These are phyloP conservation scores for Hypoxylon sp. DNA, from an alignment of 2,329 filamentous ascomycete genomes.

Conservation along the genomic window DNA sequence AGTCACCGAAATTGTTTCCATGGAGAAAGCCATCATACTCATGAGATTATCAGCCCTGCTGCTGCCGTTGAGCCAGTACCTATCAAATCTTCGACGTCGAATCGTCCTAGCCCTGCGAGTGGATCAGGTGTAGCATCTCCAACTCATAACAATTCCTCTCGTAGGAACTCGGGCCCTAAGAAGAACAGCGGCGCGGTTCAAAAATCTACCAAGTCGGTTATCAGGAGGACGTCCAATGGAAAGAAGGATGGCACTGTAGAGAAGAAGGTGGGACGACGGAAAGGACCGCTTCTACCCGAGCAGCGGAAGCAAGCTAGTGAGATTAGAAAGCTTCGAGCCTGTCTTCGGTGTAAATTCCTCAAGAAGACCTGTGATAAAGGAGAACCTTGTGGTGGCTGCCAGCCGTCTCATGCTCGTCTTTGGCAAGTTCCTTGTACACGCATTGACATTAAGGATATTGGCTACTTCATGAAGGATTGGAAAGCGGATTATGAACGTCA, in stretches of 20 bases:
- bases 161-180: constrained; percentile 78
- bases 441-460: constrained; percentile 98
- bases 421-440: constrained; percentile 99
- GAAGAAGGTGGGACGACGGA: constrained; percentile 93
- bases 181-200: constrained; percentile 78
- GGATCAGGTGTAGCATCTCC: constrained; percentile 73
- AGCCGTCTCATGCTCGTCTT: constrained; percentile 92
- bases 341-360: constrained; percentile 96
- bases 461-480: constrained; percentile 99
- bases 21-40: constrained; percentile 67
- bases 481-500: constrained; percentile 97
- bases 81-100: constrained; percentile 73
- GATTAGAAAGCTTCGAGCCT: constrained; percentile 94
- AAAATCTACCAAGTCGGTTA: constrained; percentile 87
- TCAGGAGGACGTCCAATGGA: constrained; percentile 81
- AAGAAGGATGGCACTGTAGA: constrained; percentile 85
- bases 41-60: constrained; percentile 76
- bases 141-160: constrained; percentile 72
- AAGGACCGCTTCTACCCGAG: constrained; percentile 90
- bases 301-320: constrained; percentile 97
- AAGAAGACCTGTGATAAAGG: constrained; percentile 99
- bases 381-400: constrained; percentile 94
- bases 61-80: constrained; percentile 77
- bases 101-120: constrained; percentile 72
- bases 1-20: constrained; percentile 75